Evolutionary conservation across 2,329 filamentous ascomycete species (phyloP), one percentile per base, ranked within the genome.

Genomic region (Phaeophleospora eucalypticola): DNA sequence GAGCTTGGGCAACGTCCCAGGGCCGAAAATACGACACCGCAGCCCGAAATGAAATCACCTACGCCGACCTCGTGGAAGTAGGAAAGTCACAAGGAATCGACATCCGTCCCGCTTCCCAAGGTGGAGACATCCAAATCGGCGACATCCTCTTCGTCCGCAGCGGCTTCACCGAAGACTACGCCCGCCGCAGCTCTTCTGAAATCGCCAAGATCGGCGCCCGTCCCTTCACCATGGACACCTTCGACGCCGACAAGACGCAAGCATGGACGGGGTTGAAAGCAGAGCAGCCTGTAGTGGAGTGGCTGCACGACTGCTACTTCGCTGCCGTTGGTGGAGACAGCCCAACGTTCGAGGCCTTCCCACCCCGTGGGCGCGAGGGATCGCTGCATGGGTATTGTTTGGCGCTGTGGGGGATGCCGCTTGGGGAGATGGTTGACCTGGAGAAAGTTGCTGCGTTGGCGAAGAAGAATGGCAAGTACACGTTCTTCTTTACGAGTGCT

Each of bases 281-380:
- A 53, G 75, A 78, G 41, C 66, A 78, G 39, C 75, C 75, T 36
- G 75, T 82, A 3, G 68, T 80, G 6, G 75, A 79, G 43, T 88
- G 83, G 83, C 52, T 87, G 48, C 84, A 86, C 69, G 81, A 87
- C 58, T 79, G 76, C 54, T 81, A 83, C 43, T 87, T 88, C 55
- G 73, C 83, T 0, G 80, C 79, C 0, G 82, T 84, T 1, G 81
- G 77, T 0, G 80, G 81, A 0, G 84, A 88, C 60, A 69, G 75
- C 10, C 78, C 77, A 16, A 71, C 77, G 0, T 86, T 87, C 51
- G 84, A 88, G 67, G 74, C 77, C 0, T 79, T 80, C 65, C 81
- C 82, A 2, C 77, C 78, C 0, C 43, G n/a, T n/a, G n/a, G n/a
- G n/a, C n/a, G n/a, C n/a, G 78, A 1, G 78, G 81, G 64, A 66